Evolutionary conservation across 2,329 filamentous ascomycete species (phyloP).

Genomic region (Pseudocercospora macadamiae): DNA sequence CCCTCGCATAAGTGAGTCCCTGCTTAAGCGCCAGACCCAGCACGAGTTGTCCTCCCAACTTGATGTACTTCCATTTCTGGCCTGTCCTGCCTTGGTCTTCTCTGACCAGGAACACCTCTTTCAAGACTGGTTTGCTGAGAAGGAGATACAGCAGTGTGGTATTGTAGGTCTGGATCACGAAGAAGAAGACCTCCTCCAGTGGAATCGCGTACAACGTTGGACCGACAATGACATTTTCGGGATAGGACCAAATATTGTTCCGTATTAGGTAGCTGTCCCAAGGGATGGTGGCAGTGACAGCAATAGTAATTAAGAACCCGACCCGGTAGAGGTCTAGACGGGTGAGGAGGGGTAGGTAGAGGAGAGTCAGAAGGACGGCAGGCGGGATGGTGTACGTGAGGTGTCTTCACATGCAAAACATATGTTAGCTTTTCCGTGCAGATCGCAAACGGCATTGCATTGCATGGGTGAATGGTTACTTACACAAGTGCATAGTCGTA

Average conservation of each 20-base stretch:
- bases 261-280: slow-evolving; percentile 78
- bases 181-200: slow-evolving; percentile 75
- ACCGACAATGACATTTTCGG: slow-evolving; percentile 65
- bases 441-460: slow-evolving; percentile 6
- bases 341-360: slow-evolving; percentile 65
- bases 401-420: slow-evolving; percentile 52
- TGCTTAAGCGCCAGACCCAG: slow-evolving; percentile 50
- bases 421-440: slow-evolving; percentile 4
- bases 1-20: slow-evolving; percentile 52
- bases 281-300: slow-evolving; percentile 69
- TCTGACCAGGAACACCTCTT: slow-evolving; percentile 56
- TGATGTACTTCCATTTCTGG: slow-evolving; percentile 45
- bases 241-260: slow-evolving; percentile 71
- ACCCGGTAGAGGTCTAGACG: slow-evolving; percentile 66
- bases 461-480: slow-evolving; percentile 36
- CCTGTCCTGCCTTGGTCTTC: slow-evolving; percentile 36
- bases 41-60: slow-evolving; percentile 54
- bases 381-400: slow-evolving; percentile 69
- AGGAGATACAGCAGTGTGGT: slow-evolving; percentile 70
- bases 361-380: slow-evolving; percentile 60
- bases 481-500: slow-evolving; percentile 67
- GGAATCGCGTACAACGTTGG: slow-evolving; percentile 67
- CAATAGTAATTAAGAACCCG: slow-evolving; percentile 62
- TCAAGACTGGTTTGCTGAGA: slow-evolving; percentile 64
- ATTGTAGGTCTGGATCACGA: slow-evolving; percentile 75